Percentiles rank a stretch among this genome's conserved stretches.
These are phyloP conservation scores for Ustilago tritici DNA, from an alignment of 1,284 basidiomycete species.

Conservation along the genomic window DNA sequence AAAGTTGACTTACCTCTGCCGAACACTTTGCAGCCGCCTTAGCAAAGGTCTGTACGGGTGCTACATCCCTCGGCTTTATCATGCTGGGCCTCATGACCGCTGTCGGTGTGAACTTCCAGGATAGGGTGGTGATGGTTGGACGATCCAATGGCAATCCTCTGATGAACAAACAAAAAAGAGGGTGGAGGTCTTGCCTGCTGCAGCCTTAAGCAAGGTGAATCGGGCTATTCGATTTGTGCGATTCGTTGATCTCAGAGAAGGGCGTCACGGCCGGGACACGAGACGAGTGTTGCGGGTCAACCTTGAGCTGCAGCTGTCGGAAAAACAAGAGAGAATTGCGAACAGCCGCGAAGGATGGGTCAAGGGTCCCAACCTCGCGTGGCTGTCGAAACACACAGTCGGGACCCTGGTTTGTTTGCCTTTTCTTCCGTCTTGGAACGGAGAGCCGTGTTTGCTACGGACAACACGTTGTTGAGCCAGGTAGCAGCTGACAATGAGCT, in stretches of 20 bases:
- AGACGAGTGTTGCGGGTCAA: not conserved
- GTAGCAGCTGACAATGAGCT: too few relatives aligned
- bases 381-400: not conserved
- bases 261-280: not conserved
- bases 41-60: slow-evolving; percentile 53
- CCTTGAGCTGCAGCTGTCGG: slow-evolving; percentile 11
- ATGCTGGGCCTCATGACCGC: slow-evolving; percentile 33
- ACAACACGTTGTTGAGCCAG: too few relatives aligned
- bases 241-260: not conserved
- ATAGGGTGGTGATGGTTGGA: not conserved
- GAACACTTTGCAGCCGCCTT: slow-evolving; percentile 50
- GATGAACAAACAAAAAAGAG: not conserved
- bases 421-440: not conserved
- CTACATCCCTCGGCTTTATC: slow-evolving; percentile 50
- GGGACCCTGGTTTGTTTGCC: not conserved
- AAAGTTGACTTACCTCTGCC: slow-evolving; percentile 27
- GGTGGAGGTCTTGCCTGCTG: slow-evolving; percentile 3
- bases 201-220: slow-evolving; percentile 1
- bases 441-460: not conserved
- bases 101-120: not conserved
- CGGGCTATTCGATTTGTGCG: not conserved
- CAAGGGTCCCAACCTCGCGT: slow-evolving; percentile 16
- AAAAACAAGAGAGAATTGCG: slow-evolving; percentile 18
- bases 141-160: not conserved
- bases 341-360: not conserved